Percentiles rank a stretch among this genome's conserved stretches.
These are phyloP conservation scores for Alternaria sp. DNA, from an alignment of 2,329 filamentous ascomycete species.

Conservation along the genomic window DNA sequence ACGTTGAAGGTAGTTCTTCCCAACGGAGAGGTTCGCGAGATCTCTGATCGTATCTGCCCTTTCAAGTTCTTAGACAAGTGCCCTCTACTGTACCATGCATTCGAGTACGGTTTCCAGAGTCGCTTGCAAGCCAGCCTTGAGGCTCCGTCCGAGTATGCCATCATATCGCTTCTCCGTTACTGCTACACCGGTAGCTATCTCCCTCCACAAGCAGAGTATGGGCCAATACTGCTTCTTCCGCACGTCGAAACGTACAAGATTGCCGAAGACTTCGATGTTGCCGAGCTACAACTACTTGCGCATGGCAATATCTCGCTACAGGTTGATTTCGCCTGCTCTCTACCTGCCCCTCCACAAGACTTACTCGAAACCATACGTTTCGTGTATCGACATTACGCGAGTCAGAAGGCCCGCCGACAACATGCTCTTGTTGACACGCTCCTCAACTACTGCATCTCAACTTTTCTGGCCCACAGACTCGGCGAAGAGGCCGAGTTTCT, in stretches of 20 bases:
- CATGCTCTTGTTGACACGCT: constrained; percentile 50
- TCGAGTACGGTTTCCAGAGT: constrained; percentile 48
- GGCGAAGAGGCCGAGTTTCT: constrained; percentile 49
- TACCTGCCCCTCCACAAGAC: constrained; percentile 50
- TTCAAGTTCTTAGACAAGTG: constrained; percentile 47
- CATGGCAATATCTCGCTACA: constrained; percentile 52
- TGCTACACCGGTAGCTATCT: constrained; percentile 55
- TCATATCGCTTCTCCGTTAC: constrained; percentile 53
- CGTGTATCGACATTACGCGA: constrained; percentile 41
- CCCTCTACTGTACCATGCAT: constrained; percentile 52
- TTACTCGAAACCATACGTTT: constrained; percentile 53
- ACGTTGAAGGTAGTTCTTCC: constrained; percentile 46
- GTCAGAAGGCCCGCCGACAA: constrained; percentile 31
- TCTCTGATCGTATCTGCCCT: constrained; percentile 44
- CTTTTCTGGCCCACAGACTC: constrained; percentile 51
- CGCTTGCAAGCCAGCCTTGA: constrained; percentile 51
- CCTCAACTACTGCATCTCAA: constrained; percentile 55
- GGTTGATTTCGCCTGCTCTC: constrained; percentile 52
- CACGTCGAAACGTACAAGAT: constrained; percentile 55
- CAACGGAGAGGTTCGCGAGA: constrained; percentile 42
- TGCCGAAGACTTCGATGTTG: constrained; percentile 52
- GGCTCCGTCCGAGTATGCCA: constrained; percentile 42
- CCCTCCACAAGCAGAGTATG: constrained; percentile 28
- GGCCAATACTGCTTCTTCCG: constrained; percentile 46
- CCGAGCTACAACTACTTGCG: constrained; percentile 51